Evolutionary conservation across 306 rosid genomes (phyloP), one percentile per base, ranked within the genome.

Genomic region (Cajanus cajan): DNA sequence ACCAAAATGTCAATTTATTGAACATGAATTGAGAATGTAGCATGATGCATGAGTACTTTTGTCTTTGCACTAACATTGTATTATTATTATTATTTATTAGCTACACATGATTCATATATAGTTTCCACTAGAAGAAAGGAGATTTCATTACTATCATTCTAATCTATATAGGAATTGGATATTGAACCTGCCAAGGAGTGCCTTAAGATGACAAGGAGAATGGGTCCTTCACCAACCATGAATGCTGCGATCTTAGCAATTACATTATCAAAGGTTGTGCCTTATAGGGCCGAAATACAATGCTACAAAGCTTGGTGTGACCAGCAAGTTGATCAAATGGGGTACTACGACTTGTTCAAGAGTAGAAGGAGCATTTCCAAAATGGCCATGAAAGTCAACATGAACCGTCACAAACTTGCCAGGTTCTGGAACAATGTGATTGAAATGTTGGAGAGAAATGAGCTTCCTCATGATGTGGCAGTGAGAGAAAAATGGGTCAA

Each of bases 331-430:
- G 85, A 89, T 55, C 83, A 89, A 65, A 57, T 85, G 69, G 94
- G 97, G 34, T 93, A 93, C 82, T 90, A 93, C 1, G 97, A 90
- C 72, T 65, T 85, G 52, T 93, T 93, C 86, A 93, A 90, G 84
- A 75, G 12, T 28, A 82, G 16, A 28, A 81, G 85, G 37, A 82
- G 84, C 57, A 70, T 74, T 51, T 73, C 89, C 7, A 88, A 55
- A 82, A 89, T 79, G 69, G 89, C 71, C 0, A n/a, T 76, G 66
- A 83, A 41, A 68, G 85, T 90, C 10, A 88, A 93, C 84, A 64
- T 90, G 93, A 87, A 88, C 73, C 79, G 98, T 65, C 76, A 43
- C 85, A 88, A 82, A 80, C 96, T 93, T 1, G 93, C 88, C 2
- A 34, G 45, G 31, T 93, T 93, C 78, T 93, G 96, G 96, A 61